Conservation (phyloP, 768 basidiomycete species). For the Neoboletus subvelutipes region DNA sequence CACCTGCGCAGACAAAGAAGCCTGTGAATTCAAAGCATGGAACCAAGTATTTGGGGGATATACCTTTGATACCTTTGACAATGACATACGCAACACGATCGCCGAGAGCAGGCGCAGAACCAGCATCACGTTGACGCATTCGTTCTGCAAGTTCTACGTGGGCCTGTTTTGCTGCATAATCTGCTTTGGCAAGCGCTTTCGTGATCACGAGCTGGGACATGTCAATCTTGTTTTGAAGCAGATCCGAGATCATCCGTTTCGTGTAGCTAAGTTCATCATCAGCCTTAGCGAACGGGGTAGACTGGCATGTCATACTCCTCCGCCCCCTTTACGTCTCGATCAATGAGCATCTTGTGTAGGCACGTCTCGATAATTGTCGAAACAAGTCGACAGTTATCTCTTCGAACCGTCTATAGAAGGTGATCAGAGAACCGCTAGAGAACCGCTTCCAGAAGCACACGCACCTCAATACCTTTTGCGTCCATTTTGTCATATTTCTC, state of each 20-base stretch:
- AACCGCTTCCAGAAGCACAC: conserved; percentile 16
- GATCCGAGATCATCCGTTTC: conserved; percentile 90
- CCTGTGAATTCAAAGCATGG: neutral
- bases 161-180: conserved; percentile 93
- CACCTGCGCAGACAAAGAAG: conserved; percentile 49
- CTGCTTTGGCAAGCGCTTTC: conserved; percentile 90
- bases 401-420: conserved; percentile 78
- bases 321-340: conserved; percentile 90
- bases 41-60: neutral
- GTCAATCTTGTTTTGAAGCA: conserved; percentile 95
- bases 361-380: conserved; percentile 98
- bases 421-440: neutral
- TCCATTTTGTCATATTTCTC: conserved; percentile 99
- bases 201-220: conserved; percentile 99
- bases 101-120: conserved; percentile 95
- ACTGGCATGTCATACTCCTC: conserved; percentile 63
- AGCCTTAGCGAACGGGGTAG: conserved; percentile 14
- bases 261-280: conserved; percentile 62
- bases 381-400: conserved; percentile 98
- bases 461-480: conserved; percentile 96
- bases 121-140: conserved; percentile 95
- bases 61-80: conserved; percentile 92
- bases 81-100: conserved; percentile 99
- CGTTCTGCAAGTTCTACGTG: conserved; percentile 94
- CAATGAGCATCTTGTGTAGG: conserved; percentile 95